Percentiles rank a stretch among this genome's conserved stretches.
These are phyloP conservation scores for Saccharomyces hybrid DNA, from an alignment of 1,139 yeast species.

Conservation along the genomic window DNA sequence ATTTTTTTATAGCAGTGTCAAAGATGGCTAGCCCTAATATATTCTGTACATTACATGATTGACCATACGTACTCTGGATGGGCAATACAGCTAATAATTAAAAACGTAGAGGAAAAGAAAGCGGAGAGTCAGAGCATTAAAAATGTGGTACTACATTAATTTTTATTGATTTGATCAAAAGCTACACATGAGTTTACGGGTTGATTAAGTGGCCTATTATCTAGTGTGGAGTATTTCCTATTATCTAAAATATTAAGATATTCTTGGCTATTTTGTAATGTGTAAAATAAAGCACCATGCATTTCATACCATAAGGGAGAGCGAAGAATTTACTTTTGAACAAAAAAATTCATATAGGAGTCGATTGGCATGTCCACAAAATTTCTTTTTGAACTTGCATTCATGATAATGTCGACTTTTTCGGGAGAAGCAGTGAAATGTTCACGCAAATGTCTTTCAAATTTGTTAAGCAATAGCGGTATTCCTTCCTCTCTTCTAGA, in stretches of 20 bases:
- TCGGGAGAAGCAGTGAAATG: conserved; percentile 33
- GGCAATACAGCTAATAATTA: too few relatives aligned
- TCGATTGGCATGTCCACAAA: conserved; percentile 42
- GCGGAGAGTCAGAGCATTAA: too few relatives aligned
- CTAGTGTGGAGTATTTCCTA: too few relatives aligned
- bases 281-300: too few relatives aligned
- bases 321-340: not conserved
- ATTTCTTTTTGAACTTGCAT: conserved; percentile 30
- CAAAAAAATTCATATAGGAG: conserved; percentile 40
- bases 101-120: too few relatives aligned
- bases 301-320: not conserved
- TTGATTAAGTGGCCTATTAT: not conserved
- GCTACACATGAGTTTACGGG: not conserved
- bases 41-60: not conserved
- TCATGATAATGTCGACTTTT: conserved; percentile 37
- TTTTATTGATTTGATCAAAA: not conserved
- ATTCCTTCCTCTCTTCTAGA: conserved; percentile 52
- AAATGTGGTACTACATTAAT: not conserved
- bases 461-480: conserved; percentile 45
- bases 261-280: too few relatives aligned
- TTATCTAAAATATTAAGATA: too few relatives aligned
- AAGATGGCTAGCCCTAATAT: not conserved
- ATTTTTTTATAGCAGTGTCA: not conserved
- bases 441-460: conserved; percentile 43
- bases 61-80: too few relatives aligned